Evolutionary conservation across 1,284 basidiomycete genomes (phyloP).

Genomic region (Ganoderma boninense): DNA sequence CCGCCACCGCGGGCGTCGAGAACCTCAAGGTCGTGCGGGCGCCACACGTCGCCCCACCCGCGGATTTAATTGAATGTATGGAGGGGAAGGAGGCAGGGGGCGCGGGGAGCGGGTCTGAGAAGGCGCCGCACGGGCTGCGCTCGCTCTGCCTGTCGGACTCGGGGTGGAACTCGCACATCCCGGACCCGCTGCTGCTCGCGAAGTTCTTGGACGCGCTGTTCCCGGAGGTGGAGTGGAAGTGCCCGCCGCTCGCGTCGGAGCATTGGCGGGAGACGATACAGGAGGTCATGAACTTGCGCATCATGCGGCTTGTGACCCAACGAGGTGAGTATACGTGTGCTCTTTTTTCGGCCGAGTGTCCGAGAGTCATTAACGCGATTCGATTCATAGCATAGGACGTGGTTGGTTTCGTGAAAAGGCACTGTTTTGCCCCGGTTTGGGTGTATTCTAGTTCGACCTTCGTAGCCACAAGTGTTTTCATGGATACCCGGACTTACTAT

Average conservation of each 20-base stretch:
- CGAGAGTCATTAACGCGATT: background rate
- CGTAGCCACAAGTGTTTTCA: background rate
- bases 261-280: conserved; percentile 26
- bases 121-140: conserved; percentile 13
- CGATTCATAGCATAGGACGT: background rate
- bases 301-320: conserved; percentile 14
- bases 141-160: conserved; percentile 19
- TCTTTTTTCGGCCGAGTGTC: too few relatives aligned
- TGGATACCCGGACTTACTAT: background rate
- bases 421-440: background rate
- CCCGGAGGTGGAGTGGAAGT: conserved; percentile 25
- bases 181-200: conserved; percentile 24
- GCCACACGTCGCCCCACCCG: background rate
- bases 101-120: background rate
- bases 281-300: conserved; percentile 21
- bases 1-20: background rate
- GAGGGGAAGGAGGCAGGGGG: too few relatives aligned
- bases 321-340: background rate
- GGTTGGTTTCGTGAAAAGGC: background rate
- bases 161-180: conserved; percentile 24
- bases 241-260: conserved; percentile 21
- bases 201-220: conserved; percentile 24
- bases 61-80: background rate
- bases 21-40: background rate
- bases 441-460: background rate